Percentiles rank a stretch among this genome's conserved stretches.
These are phyloP conservation scores for Clonostachys solani DNA, from an alignment of 2,329 filamentous ascomycete species.

Conservation along the genomic window DNA sequence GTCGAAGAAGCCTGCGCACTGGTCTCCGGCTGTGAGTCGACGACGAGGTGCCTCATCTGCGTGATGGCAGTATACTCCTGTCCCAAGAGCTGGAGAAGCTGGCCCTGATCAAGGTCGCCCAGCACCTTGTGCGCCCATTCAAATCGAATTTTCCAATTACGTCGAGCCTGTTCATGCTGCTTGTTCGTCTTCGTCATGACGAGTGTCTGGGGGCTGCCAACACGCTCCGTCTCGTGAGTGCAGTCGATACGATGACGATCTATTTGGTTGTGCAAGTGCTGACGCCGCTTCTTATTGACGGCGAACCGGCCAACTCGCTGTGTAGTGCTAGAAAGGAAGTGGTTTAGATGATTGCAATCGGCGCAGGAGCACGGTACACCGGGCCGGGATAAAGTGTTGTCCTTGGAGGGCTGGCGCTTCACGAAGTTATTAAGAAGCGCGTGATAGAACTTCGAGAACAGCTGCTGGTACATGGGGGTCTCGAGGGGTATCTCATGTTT, in stretches of 20 bases:
- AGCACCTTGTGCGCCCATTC: no score
- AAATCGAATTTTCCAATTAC: no score
- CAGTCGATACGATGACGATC: slow-evolving; percentile 8
- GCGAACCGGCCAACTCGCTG: slow-evolving; percentile 4
- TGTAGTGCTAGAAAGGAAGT: slow-evolving; percentile 13
- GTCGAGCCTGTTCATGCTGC: no score
- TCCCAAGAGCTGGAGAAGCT: no score
- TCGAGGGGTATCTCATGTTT: slow-evolving; percentile 4
- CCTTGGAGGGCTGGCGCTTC: slow-evolving; percentile 5
- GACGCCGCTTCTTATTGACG: slow-evolving; percentile 8
- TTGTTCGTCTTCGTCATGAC: no score
- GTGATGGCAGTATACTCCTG: no score
- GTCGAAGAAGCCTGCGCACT: no score
- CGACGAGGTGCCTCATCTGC: no score
- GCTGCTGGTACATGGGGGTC: slow-evolving; percentile 9
- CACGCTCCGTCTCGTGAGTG: background rate
- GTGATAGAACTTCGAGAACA: slow-evolving; percentile 13
- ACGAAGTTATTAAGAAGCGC: slow-evolving; percentile 15
- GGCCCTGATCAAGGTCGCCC: no score
- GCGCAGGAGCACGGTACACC: slow-evolving; percentile 11
- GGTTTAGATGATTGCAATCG: slow-evolving; percentile 15
- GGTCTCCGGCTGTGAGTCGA: no score
- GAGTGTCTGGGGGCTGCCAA: no score
- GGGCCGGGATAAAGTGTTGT: slow-evolving; percentile 1
- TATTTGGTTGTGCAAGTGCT: slow-evolving; percentile 12